These are phyloP conservation scores for Clausena lansium DNA, from an alignment of 345 rosid species.

Conservation along the genomic window DNA sequence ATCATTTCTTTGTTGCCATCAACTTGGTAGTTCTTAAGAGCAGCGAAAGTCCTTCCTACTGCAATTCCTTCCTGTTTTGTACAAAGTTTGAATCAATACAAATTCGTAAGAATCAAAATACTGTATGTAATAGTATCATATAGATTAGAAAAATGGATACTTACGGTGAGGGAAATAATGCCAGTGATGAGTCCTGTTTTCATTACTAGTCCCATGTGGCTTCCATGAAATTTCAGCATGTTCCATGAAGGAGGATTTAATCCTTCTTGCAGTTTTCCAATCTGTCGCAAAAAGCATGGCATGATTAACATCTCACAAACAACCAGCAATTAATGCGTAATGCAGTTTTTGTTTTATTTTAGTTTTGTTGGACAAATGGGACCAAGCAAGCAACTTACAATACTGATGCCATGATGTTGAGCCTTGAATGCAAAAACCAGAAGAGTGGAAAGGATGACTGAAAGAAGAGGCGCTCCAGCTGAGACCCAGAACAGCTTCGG, in stretches of 20 bases:
- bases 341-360: not conserved
- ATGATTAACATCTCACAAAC: not conserved
- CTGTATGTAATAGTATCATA: not conserved
- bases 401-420: slow-evolving; percentile 68
- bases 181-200: slow-evolving; percentile 89
- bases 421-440: slow-evolving; percentile 74
- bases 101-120: not conserved
- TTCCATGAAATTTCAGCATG: slow-evolving; percentile 78
- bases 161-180: slow-evolving; percentile 90
- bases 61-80: slow-evolving; percentile 95
- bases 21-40: slow-evolving; percentile 76
- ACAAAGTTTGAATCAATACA: not conserved
- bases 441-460: slow-evolving; percentile 74
- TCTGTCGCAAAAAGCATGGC: slow-evolving; percentile 22
- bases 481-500: slow-evolving; percentile 86
- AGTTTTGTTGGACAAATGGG: not conserved
- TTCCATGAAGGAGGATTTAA: slow-evolving; percentile 94
- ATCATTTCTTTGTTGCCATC: slow-evolving; percentile 99
- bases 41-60: slow-evolving; percentile 94
- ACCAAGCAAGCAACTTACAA: slow-evolving; percentile 36
- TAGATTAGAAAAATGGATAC: slow-evolving; percentile 1
- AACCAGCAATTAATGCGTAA: not conserved
- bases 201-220: slow-evolving; percentile 59
- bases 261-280: slow-evolving; percentile 84
- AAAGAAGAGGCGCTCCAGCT: slow-evolving; percentile 78